Conservation (phyloP, 2,329 filamentous ascomycete species). For the Tolypocladium inflatum region DNA sequence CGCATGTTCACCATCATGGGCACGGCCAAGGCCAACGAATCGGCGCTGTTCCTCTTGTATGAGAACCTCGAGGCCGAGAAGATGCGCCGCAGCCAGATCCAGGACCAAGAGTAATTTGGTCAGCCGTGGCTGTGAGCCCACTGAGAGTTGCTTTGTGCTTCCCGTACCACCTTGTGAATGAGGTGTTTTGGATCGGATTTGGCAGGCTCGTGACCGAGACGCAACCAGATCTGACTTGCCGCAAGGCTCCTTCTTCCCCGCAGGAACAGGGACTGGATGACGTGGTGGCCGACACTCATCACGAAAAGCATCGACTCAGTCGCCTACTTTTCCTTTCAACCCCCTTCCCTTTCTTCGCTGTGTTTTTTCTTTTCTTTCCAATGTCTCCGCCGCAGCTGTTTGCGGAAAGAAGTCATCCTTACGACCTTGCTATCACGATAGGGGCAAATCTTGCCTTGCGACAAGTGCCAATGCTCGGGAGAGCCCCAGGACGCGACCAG, state of each 20-base stretch:
- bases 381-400: slow-evolving; percentile 5
- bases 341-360: slow-evolving; percentile 12
- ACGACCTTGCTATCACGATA: background rate
- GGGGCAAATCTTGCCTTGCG: background rate
- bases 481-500: background rate
- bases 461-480: background rate
- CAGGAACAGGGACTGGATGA: slow-evolving; percentile 34
- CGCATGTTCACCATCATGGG: slow-evolving; percentile 99
- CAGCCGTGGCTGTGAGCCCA: slow-evolving; percentile 3
- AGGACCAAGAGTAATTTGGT: slow-evolving; percentile 37
- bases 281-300: slow-evolving; percentile 27
- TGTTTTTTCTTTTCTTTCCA: slow-evolving; percentile 9
- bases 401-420: background rate
- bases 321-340: slow-evolving; percentile 5
- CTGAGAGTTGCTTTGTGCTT: slow-evolving; percentile 18
- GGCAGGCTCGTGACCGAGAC: slow-evolving; percentile 34
- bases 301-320: slow-evolving; percentile 13
- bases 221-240: slow-evolving; percentile 53
- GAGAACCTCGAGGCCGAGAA: slow-evolving; percentile 99
- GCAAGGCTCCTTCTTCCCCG: slow-evolving; percentile 47
- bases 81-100: slow-evolving; percentile 85
- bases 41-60: slow-evolving; percentile 89
- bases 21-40: slow-evolving; percentile 86
- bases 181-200: slow-evolving; percentile 37
- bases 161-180: slow-evolving; percentile 17